Percentiles rank a stretch among this genome's conserved stretches.
Evolutionary conservation across 2,329 filamentous ascomycete species (phyloP).

Genomic region (Cytospora piceicola): DNA sequence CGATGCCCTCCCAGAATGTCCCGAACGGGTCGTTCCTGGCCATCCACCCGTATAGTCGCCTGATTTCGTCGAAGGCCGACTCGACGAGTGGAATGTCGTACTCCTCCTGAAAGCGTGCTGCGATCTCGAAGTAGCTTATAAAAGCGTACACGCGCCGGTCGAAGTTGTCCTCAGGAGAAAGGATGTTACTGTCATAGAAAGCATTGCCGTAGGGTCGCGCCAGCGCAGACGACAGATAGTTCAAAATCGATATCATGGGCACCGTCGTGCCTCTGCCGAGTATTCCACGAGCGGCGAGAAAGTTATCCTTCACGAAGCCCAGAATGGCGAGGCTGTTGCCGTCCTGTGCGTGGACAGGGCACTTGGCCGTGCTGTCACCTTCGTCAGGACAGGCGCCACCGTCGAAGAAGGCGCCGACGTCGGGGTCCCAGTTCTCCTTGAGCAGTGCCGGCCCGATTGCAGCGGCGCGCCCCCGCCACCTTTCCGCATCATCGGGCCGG

Average conservation of each 20-base stretch:
- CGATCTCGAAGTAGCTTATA: conserved; percentile 56
- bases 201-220: conserved; percentile 52
- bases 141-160: conserved; percentile 55
- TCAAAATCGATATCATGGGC: conserved; percentile 41
- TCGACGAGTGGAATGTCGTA: conserved; percentile 28
- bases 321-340: conserved; percentile 55
- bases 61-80: conserved; percentile 50
- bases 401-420: conserved; percentile 51
- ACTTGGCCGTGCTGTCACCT: conserved; percentile 34
- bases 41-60: conserved; percentile 56
- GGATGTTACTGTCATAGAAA: conserved; percentile 53
- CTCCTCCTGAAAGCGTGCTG: conserved; percentile 48
- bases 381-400: conserved; percentile 38
- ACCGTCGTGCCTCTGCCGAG: neutral
- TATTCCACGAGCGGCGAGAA: conserved; percentile 18
- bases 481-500: conserved; percentile 40
- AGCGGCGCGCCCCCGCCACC: conserved; percentile 46
- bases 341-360: conserved; percentile 51
- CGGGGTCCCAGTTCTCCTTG: conserved; percentile 46
- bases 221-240: conserved; percentile 45
- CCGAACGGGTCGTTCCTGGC: conserved; percentile 48
- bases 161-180: conserved; percentile 42
- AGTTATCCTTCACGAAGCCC: conserved; percentile 40
- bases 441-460: conserved; percentile 43
- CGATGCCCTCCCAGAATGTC: conserved; percentile 58